Base-by-base conservation (phyloP, 1,284 basidiomycete species). In the Vanrija sp. region DNA sequence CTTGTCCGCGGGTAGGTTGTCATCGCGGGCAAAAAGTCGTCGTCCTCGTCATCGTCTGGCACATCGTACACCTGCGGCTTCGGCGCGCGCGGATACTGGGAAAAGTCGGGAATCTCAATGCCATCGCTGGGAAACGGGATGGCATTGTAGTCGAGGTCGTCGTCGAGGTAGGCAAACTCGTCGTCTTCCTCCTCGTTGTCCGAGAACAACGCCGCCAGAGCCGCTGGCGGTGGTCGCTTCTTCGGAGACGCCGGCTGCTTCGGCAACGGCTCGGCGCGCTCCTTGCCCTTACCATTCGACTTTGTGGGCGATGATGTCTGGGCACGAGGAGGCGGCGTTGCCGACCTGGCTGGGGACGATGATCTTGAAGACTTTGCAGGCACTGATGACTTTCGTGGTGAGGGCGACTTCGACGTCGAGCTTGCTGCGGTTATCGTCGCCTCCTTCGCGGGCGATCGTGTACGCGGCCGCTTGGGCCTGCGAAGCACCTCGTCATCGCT, bases 81-180 rank as follows among this genome's bases (percentile, higher is more conserved):
- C 6, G 28, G 21, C 39, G 18, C 34, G 0, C 25, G 29, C 9
- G 54, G 40, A 23, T 55, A 48, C 38, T 34, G 26, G 15, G 44
- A n/a, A 19, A 60, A 60, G 51, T 60, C 51, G 15, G 58, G 58
- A 18, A 55, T 49, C 28, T 44, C 50, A 25, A 26, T 34, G 10
- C 28, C 34, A n/a, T 52, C 47, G 15, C 12, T 28, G 8, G 46
- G 52, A 15, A 54, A 38, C 29, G 44, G 43, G n/a, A 45, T 14
- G 39, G 42, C 34, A 29, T 8, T n/a, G 16, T 38, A 26, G 18
- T 47, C 28, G 12, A 23, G 29, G 25, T 25, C 46, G 28, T 19
- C 23, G 28, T 38, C 18, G 40, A 25, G 38, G 45, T 43, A 21
- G 46, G 25, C 23, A 26, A 48, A 28, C 26, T 48, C 52, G 39